A percentile compares a stretch with the other conserved stretches of the same genome.
phyloP scores from a whole-genome alignment of 257 asterid species.

The Nemophila menziesii region DNA sequence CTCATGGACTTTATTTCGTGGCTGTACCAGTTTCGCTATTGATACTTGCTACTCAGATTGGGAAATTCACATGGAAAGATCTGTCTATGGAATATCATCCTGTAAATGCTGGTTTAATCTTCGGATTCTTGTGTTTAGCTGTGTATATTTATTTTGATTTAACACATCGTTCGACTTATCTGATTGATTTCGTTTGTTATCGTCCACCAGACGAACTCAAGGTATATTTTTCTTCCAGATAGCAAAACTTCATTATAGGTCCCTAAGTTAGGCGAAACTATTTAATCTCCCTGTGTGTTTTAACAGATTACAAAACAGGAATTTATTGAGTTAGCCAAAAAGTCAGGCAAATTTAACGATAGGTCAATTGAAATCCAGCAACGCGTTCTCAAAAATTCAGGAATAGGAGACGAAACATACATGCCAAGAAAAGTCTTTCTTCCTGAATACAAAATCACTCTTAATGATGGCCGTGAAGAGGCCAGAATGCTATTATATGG shows the following conservation, averaged over 20 bases:
- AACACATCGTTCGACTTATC: conserved; percentile 39
- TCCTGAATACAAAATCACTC: conserved; percentile 22
- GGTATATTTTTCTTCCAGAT: conserved; percentile 36
- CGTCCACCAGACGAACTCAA: conserved; percentile 49
- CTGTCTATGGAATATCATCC: conserved; percentile 19
- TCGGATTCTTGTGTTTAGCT: conserved; percentile 31
- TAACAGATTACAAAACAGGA: conserved; percentile 45
- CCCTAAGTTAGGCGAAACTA: no score
- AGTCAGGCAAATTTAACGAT: conserved; percentile 44
- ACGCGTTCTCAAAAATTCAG: conserved; percentile 41
- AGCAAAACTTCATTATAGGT: no score
- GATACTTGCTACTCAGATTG: conserved; percentile 22
- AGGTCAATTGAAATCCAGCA: conserved; percentile 39
- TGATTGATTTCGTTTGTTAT: conserved; percentile 44
- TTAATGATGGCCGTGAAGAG: conserved; percentile 37
- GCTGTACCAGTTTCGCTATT: conserved; percentile 23
- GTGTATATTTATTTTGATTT: conserved; percentile 24
- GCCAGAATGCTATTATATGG: conserved; percentile 37
- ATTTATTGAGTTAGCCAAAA: conserved; percentile 36
- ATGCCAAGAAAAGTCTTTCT: conserved; percentile 37
- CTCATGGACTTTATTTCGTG: conserved; percentile 24
- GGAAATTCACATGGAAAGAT: conserved; percentile 25
- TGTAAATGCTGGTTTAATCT: conserved; percentile 12
- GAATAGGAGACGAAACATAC: conserved; percentile 52
- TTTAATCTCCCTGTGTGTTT: not conserved